Evolutionary conservation across 2,329 filamentous ascomycete genomes (phyloP).

Genomic region (Penicillium nordicum): DNA sequence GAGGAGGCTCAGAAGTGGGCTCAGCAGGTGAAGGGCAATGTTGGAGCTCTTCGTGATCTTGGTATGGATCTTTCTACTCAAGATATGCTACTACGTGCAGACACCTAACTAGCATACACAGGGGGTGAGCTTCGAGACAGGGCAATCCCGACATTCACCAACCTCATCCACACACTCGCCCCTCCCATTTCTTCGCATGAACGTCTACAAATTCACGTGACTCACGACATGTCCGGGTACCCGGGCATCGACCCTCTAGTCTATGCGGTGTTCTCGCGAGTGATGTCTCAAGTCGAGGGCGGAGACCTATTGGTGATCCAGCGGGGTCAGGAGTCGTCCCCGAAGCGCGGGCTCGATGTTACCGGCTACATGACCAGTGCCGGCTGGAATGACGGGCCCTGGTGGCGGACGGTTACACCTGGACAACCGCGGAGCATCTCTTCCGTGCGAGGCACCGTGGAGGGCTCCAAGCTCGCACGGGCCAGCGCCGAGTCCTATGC

Average conservation of each 20-base stretch:
- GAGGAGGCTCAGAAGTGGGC: slow-evolving; percentile 97
- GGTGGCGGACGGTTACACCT: slow-evolving; percentile 70
- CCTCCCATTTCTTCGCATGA: slow-evolving; percentile 97
- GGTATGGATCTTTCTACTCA: slow-evolving; percentile 51
- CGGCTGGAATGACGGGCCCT: slow-evolving; percentile 87
- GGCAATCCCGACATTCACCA: slow-evolving; percentile 90
- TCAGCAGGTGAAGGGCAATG: slow-evolving; percentile 87
- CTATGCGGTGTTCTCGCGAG: slow-evolving; percentile 84
- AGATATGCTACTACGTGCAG: neutral
- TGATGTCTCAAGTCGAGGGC: slow-evolving; percentile 99
- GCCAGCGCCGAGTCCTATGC: slow-evolving; percentile 87
- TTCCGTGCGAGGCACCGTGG: slow-evolving; percentile 72
- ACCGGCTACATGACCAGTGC: slow-evolving; percentile 41
- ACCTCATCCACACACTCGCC: slow-evolving; percentile 89
- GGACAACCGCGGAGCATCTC: slow-evolving; percentile 70
- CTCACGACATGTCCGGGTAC: slow-evolving; percentile 91
- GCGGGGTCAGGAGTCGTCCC: slow-evolving; percentile 79
- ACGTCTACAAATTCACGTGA: slow-evolving; percentile 93
- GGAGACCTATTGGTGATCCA: slow-evolving; percentile 93
- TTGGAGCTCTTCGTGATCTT: slow-evolving; percentile 70
- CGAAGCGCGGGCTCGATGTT: slow-evolving; percentile 57
- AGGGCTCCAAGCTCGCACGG: slow-evolving; percentile 86
- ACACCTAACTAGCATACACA: slow-evolving; percentile 37
- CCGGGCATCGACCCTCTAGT: slow-evolving; percentile 91
- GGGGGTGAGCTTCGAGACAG: slow-evolving; percentile 82